Evolutionary conservation across 106 monocot genomes (phyloP).

Genomic region (Cymbidium sinense): DNA sequence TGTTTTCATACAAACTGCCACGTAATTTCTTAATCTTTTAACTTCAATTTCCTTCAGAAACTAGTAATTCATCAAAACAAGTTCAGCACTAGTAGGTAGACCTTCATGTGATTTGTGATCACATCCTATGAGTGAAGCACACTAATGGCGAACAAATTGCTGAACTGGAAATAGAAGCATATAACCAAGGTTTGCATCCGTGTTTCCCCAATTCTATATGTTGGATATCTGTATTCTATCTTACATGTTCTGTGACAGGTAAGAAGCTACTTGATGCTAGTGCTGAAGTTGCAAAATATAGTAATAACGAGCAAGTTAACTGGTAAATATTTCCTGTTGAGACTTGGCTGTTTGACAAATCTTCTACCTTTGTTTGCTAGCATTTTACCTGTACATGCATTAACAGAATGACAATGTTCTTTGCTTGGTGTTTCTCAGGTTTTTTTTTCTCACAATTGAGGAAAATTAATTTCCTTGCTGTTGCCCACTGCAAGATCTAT

Average conservation of each 20-base stretch:
- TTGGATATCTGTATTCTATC: slow-evolving; percentile 1
- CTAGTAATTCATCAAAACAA: slow-evolving; percentile 20
- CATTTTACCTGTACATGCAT: neutral
- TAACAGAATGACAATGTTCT: neutral
- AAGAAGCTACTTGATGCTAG: slow-evolving; percentile 31
- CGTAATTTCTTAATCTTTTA: neutral
- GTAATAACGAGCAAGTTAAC: slow-evolving; percentile 19
- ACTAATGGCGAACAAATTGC: slow-evolving; percentile 25
- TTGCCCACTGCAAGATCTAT: neutral
- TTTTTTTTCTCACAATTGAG: neutral
- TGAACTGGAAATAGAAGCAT: slow-evolving; percentile 56
- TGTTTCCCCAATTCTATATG: neutral
- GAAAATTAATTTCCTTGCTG: neutral
- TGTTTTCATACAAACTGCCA: neutral
- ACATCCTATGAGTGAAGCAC: slow-evolving; percentile 31
- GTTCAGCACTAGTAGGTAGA: slow-evolving; percentile 16
- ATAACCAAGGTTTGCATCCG: slow-evolving; percentile 42
- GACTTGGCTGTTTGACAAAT: neutral
- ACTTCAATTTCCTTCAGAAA: slow-evolving; percentile 16
- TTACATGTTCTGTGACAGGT: slow-evolving; percentile 21
- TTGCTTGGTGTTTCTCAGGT: neutral
- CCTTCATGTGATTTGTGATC: slow-evolving; percentile 29
- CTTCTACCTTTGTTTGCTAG: neutral
- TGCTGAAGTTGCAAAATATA: slow-evolving; percentile 31
- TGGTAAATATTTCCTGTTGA: slow-evolving; percentile 22